Evolutionary conservation across 805 yeast genomes (phyloP).

Genomic region (Spathaspora passalidarum): DNA sequence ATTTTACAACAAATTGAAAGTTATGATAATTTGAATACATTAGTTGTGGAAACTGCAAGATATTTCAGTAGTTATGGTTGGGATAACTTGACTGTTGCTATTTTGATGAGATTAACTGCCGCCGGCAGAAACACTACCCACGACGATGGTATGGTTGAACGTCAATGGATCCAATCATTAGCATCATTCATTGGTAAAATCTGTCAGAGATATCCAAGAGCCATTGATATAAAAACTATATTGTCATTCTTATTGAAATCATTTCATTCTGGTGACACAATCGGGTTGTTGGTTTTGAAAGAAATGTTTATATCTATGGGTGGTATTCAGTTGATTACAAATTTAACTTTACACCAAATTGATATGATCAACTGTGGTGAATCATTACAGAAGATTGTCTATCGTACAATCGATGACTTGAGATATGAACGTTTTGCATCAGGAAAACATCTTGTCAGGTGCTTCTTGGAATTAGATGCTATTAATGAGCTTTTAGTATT

Average conservation of each 20-base stretch:
- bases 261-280: conserved; percentile 55
- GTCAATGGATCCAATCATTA: conserved; percentile 83
- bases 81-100: conserved; percentile 77
- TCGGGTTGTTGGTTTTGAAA: conserved; percentile 61
- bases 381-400: conserved; percentile 53
- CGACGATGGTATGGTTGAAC: conserved; percentile 73
- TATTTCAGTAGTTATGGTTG: conserved; percentile 76
- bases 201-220: conserved; percentile 48
- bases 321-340: conserved; percentile 69
- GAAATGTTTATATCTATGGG: conserved; percentile 72
- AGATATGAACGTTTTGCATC: conserved; percentile 48
- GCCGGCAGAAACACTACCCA: conserved; percentile 67
- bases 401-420: conserved; percentile 55
- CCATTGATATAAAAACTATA: conserved; percentile 62
- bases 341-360: conserved; percentile 65
- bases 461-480: conserved; percentile 41
- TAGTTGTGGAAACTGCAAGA: conserved; percentile 75
- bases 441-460: conserved; percentile 48
- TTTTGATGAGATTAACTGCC: conserved; percentile 64
- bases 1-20: conserved; percentile 83
- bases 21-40: conserved; percentile 78
- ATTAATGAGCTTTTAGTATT: conserved; percentile 66
- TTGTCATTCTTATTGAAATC: conserved; percentile 59
- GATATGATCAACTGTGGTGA: conserved; percentile 62
- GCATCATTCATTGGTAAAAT: conserved; percentile 76